These are phyloP conservation scores for Termitomyces sp. DNA, from an alignment of 768 basidiomycete species.

Conservation along the genomic window DNA sequence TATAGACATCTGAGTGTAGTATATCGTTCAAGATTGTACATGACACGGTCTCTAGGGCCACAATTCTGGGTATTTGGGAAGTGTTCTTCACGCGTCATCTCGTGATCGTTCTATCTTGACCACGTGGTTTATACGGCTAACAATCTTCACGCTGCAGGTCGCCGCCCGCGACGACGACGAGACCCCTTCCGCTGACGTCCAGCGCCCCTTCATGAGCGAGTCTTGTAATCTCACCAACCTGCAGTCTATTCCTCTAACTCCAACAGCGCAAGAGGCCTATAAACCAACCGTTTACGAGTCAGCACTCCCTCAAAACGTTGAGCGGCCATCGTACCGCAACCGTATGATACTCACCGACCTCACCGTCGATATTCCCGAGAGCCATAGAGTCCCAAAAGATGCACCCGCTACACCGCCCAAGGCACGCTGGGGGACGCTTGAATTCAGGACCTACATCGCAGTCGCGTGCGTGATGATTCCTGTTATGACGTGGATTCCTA, in stretches of 20 bases:
- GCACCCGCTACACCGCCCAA: constrained; percentile 31
- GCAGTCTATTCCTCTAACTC: constrained; percentile 1
- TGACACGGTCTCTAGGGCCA: no score
- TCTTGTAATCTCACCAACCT: neutral
- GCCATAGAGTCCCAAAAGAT: constrained; percentile 21
- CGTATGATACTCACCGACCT: constrained; percentile 36
- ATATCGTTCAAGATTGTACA: neutral
- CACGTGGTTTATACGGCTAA: neutral
- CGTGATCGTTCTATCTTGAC: neutral
- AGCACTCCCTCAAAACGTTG: constrained; percentile 5
- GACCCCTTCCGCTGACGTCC: neutral
- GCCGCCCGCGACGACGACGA: constrained; percentile 4
- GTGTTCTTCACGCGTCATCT: neutral
- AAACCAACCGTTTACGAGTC: constrained; percentile 1
- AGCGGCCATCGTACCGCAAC: constrained; percentile 7
- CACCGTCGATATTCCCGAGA: constrained; percentile 54
- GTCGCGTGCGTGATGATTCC: constrained; percentile 61
- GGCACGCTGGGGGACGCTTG: constrained; percentile 68
- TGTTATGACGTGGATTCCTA: constrained; percentile 73
- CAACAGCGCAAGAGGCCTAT: neutral
- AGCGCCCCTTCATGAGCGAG: constrained; percentile 5
- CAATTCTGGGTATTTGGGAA: no score
- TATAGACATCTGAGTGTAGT: neutral
- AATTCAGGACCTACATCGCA: constrained; percentile 77
- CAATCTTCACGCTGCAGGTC: neutral